phyloP scores from a whole-genome alignment of 1,284 basidiomycete genomes.

The Cryptococcus sp. region DNA sequence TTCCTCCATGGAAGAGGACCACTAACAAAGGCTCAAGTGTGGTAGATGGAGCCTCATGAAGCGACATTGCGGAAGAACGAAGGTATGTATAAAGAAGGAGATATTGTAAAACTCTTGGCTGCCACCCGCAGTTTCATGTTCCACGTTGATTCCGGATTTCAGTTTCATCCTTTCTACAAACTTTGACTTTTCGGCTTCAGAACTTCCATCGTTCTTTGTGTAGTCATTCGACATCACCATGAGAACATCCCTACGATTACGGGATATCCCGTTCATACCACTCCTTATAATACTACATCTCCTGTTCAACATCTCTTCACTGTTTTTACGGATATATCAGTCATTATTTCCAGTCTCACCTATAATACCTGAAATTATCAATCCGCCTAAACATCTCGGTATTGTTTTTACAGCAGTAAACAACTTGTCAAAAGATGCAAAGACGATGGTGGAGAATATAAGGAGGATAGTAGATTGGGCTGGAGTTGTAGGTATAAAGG shows the following conservation, averaged over 20 bases:
- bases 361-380: too few species aligned
- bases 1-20: too few species aligned
- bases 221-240: not conserved
- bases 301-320: conserved; percentile 17
- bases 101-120: too few species aligned
- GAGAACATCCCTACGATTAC: not conserved
- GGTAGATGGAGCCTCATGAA: too few species aligned
- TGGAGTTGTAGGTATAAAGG: conserved; percentile 15
- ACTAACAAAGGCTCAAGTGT: too few species aligned
- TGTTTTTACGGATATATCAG: conserved; percentile 16
- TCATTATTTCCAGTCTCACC: not conserved
- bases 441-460: conserved; percentile 13
- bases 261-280: conserved; percentile 8
- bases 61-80: too few species aligned
- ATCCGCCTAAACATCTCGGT: conserved; percentile 2
- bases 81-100: too few species aligned
- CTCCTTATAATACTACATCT: conserved; percentile 16
- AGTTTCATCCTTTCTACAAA: too few species aligned
- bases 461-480: conserved; percentile 18
- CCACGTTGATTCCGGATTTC: too few species aligned
- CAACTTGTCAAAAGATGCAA: not conserved
- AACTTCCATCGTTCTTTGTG: not conserved
- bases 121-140: too few species aligned
- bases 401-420: not conserved
- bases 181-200: too few species aligned